These are phyloP conservation scores for Keithomyces neogunnii DNA, from an alignment of 2,329 filamentous ascomycete species.

Conservation along the genomic window DNA sequence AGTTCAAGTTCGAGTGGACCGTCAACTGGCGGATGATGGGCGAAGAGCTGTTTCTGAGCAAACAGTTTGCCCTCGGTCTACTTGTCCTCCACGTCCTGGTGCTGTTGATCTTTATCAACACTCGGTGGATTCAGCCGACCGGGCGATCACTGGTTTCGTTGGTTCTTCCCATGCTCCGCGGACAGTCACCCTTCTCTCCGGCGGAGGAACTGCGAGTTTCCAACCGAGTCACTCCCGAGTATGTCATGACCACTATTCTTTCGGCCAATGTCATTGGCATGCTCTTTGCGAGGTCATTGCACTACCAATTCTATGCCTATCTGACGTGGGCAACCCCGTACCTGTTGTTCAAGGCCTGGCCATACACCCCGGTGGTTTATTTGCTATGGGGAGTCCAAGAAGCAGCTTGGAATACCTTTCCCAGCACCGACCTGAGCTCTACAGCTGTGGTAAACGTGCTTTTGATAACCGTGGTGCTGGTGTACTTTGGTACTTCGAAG, in stretches of 20 bases:
- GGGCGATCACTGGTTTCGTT: constrained; percentile 50
- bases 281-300: constrained; percentile 77
- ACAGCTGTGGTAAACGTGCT: constrained; percentile 61
- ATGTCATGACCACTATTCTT: constrained; percentile 68
- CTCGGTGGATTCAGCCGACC: constrained; percentile 65
- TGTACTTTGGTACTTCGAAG: constrained; percentile 48
- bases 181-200: constrained; percentile 35
- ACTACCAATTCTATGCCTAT: constrained; percentile 95
- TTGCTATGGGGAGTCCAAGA: constrained; percentile 71
- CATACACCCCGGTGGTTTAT: constrained; percentile 59
- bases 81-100: constrained; percentile 56
- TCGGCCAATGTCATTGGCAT: constrained; percentile 71
- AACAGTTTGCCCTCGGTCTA: constrained; percentile 57
- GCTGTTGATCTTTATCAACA: constrained; percentile 57
- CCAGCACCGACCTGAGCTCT: constrained; percentile 57
- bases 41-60: constrained; percentile 67
- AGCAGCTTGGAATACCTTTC: constrained; percentile 90
- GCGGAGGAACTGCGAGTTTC: constrained; percentile 50
- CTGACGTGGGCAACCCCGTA: constrained; percentile 84
- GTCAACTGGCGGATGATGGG: constrained; percentile 98
- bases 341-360: constrained; percentile 70
- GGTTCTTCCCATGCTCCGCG: constrained; percentile 31
- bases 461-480: constrained; percentile 53
- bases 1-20: constrained; percentile 96
- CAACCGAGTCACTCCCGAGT: constrained; percentile 56